Percentiles rank a stretch among this genome's conserved stretches.
Evolutionary conservation across 768 basidiomycete species (phyloP).

Genomic region (Kwoniella mangroviensis): DNA sequence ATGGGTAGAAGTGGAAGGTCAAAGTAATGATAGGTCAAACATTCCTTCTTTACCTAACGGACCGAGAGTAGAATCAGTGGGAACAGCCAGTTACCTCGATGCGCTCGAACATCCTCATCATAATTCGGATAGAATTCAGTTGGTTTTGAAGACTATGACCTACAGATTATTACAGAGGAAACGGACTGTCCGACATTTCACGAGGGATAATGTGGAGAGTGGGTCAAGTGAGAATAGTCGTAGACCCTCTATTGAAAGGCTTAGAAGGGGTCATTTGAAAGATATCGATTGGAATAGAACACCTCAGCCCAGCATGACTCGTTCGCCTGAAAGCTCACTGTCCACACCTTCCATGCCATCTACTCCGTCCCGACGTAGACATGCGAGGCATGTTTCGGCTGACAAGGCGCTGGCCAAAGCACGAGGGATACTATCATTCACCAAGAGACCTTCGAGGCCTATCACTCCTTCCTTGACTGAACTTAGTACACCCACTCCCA

Average conservation of each 20-base stretch:
- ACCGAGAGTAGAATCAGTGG: constrained; percentile 10
- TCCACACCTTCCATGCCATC: constrained; percentile 1
- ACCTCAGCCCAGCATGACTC: background rate
- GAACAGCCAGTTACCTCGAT: constrained; percentile 32
- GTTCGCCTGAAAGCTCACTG: background rate
- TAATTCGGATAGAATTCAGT: constrained; percentile 44
- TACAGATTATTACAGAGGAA: constrained; percentile 52
- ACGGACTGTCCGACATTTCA: constrained; percentile 42
- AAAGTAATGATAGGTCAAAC: background rate
- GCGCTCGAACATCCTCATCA: constrained; percentile 47
- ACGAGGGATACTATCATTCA: background rate
- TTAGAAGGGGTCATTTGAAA: constrained; percentile 15
- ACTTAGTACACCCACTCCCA: background rate
- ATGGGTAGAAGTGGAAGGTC: constrained; percentile 53
- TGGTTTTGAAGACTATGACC: constrained; percentile 56
- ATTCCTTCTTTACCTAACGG: background rate
- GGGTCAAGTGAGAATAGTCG: constrained; percentile 5
- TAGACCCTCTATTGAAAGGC: constrained; percentile 8
- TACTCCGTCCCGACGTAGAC: background rate
- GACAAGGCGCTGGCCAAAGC: background rate
- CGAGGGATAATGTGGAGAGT: constrained; percentile 8
- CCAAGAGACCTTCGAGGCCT: background rate
- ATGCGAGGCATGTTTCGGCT: background rate
- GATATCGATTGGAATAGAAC: constrained; percentile 20
- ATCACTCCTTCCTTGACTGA: background rate